These are phyloP conservation scores for Stemphylium lycopersici DNA, from an alignment of 2,329 filamentous ascomycete genomes.

Conservation along the genomic window DNA sequence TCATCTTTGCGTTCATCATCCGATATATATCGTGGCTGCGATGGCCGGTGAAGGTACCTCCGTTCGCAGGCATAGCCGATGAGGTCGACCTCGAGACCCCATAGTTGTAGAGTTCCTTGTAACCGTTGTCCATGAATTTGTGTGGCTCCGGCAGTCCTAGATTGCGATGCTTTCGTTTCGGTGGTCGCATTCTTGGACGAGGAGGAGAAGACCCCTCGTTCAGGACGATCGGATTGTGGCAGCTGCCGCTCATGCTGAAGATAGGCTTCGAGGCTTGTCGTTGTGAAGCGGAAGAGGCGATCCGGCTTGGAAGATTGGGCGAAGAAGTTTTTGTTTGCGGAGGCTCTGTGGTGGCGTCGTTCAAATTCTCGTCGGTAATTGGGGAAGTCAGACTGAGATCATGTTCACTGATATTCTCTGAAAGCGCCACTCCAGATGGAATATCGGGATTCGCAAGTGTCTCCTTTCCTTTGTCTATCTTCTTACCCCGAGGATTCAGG, in stretches of 20 bases:
- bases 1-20: constrained; percentile 18
- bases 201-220: constrained; percentile 21
- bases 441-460: not conserved
- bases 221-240: constrained; percentile 33
- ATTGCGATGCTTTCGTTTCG: not conserved
- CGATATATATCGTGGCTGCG: constrained; percentile 23
- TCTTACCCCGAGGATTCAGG: not conserved
- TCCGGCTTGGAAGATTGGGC: not conserved
- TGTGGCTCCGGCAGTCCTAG: constrained; percentile 10
- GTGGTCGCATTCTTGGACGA: not conserved
- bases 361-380: not conserved
- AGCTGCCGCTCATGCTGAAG: constrained; percentile 17
- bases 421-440: not conserved
- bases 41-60: constrained; percentile 21
- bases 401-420: constrained; percentile 9
- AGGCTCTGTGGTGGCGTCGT: not conserved
- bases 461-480: not conserved
- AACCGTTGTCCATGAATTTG: constrained; percentile 17
- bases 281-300: not conserved
- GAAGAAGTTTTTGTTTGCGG: not conserved
- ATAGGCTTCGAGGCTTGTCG: constrained; percentile 1
- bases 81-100: constrained; percentile 7
- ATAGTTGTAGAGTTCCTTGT: constrained; percentile 16
- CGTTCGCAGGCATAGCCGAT: constrained; percentile 8
- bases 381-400: constrained; percentile 23